Conservation (phyloP, 176 grass and related monocot species). For the Calamus simplicifolius region DNA sequence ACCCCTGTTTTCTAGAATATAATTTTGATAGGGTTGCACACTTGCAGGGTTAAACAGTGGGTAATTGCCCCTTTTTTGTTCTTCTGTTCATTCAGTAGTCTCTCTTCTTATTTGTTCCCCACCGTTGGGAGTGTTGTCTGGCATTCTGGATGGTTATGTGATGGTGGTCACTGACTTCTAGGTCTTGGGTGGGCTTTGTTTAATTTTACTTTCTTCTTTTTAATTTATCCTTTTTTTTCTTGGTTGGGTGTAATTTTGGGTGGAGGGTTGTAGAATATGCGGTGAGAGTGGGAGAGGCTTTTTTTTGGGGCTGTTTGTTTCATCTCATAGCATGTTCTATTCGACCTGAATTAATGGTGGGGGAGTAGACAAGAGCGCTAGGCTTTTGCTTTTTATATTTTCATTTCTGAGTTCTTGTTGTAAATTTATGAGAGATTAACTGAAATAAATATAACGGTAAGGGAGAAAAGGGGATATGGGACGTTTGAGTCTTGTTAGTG, state of each 20-base stretch:
- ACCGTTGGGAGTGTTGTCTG: background rate
- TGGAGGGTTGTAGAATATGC: slow-evolving; percentile 1
- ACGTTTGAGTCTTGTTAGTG: too few species aligned
- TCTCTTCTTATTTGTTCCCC: slow-evolving; percentile 2
- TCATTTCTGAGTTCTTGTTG: too few species aligned
- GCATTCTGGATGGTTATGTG: background rate
- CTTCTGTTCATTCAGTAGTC: slow-evolving; percentile 6
- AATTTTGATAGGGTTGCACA: slow-evolving; percentile 4
- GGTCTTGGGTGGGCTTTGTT: background rate
- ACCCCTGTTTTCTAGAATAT: slow-evolving; percentile 12
- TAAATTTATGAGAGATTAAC: too few species aligned
- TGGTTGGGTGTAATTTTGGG: background rate
- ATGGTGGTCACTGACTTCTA: background rate
- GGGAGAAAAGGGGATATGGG: too few species aligned
- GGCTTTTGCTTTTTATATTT: background rate
- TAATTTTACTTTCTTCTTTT: background rate
- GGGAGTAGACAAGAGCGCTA: background rate
- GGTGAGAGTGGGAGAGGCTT: background rate
- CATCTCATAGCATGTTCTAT: slow-evolving; percentile 1
- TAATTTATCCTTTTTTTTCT: background rate
- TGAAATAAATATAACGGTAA: too few species aligned
- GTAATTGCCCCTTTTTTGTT: background rate
- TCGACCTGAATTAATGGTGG: background rate
- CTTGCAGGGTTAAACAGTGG: slow-evolving; percentile 1
- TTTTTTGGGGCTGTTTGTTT: background rate